Conservation (phyloP, 176 grass and related monocot species). For the Triticum timopheevii region DNA sequence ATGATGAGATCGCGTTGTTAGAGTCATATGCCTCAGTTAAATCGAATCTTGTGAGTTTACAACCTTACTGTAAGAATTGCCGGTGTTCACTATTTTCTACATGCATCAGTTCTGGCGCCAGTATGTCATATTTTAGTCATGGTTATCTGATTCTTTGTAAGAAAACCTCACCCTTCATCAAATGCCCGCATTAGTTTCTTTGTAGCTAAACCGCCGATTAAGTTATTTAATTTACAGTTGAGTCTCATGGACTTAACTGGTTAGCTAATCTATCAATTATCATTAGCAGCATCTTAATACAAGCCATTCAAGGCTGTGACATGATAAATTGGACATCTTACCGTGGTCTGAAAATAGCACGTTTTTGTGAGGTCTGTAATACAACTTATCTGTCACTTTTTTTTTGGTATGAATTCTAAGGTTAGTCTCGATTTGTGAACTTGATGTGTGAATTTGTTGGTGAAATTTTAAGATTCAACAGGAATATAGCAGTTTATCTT, state of each 20-base stretch:
- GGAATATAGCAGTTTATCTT: background rate
- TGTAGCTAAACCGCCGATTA: background rate
- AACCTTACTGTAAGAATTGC: slow-evolving; percentile 18
- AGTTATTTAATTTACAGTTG: background rate
- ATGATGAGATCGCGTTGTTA: slow-evolving; percentile 84
- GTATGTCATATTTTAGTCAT: background rate
- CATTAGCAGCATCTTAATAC: background rate
- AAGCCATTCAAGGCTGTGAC: background rate
- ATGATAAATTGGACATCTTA: slow-evolving; percentile 4
- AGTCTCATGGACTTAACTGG: slow-evolving; percentile 2
- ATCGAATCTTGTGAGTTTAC: slow-evolving; percentile 73
- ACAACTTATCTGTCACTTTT: slow-evolving; percentile 8
- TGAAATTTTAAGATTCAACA: background rate
- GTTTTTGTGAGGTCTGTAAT: slow-evolving; percentile 18
- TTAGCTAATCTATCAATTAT: background rate
- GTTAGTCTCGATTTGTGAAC: background rate
- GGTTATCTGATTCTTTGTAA: background rate
- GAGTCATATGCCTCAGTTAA: slow-evolving; percentile 85
- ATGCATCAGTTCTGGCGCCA: background rate
- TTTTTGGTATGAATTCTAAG: background rate
- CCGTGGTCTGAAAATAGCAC: background rate
- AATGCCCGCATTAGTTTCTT: background rate
- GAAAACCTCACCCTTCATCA: background rate
- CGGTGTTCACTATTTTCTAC: background rate
- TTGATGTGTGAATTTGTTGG: background rate